Percentiles rank a stretch among this genome's conserved stretches.
Evolutionary conservation across 352 stramenopile genomes (phyloP).

Genomic region (Phytophthora ohioensis): DNA sequence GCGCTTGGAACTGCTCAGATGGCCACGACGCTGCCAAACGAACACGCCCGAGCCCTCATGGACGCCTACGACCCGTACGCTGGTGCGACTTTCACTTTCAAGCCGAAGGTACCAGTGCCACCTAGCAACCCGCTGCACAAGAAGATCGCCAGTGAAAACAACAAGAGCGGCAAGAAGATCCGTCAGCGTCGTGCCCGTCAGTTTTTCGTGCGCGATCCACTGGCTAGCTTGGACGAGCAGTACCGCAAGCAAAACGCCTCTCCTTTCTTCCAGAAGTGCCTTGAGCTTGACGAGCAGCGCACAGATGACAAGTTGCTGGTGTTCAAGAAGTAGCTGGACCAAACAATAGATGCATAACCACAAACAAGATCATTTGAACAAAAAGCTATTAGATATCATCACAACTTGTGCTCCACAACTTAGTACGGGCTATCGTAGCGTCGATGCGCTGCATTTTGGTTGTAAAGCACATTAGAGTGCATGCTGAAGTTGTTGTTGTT

Average conservation of each 20-base stretch:
- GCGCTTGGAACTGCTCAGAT: conserved; percentile 71
- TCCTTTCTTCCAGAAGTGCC: conserved; percentile 46
- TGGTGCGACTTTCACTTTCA: conserved; percentile 62
- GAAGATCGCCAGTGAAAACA: conserved; percentile 71
- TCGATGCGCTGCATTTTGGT: conserved; percentile 32
- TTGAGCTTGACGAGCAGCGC: conserved; percentile 41
- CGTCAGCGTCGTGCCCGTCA: conserved; percentile 58
- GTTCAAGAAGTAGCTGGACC: conserved; percentile 46
- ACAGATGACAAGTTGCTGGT: conserved; percentile 28
- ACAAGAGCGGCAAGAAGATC: conserved; percentile 65
- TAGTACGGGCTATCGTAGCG: conserved; percentile 56
- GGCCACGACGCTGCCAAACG: conserved; percentile 67
- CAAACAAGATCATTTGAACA: conserved; percentile 30
- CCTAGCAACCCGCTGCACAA: conserved; percentile 73
- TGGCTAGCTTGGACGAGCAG: conserved; percentile 47
- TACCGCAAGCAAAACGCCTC: conserved; percentile 45
- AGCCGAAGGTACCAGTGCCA: conserved; percentile 69
- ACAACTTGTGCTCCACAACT: conserved; percentile 7
- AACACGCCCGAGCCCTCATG: conserved; percentile 71
- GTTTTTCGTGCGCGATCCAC: conserved; percentile 78
- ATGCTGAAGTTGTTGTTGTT: conserved; percentile 51
- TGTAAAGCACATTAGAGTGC: conserved; percentile 41
- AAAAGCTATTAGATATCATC: conserved; percentile 33
- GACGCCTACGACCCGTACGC: conserved; percentile 63
- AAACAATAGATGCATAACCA: conserved; percentile 39